Base-by-base conservation (phyloP, 768 basidiomycete species). In the Hygrocybe punicea region DNA sequence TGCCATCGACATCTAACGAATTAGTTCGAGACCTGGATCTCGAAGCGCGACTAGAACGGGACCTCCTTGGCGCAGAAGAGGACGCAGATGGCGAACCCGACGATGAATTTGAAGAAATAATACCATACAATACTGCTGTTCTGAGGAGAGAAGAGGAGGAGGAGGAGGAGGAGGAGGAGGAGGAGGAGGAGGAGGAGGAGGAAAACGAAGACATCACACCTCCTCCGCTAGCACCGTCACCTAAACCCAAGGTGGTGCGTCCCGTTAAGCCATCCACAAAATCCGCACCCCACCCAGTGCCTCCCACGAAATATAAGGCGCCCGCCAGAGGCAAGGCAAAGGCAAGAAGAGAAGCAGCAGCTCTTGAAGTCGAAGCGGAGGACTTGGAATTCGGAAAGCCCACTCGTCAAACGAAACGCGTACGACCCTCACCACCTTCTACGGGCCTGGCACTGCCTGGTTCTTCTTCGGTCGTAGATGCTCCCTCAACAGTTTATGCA, bases 331-430 rank as follows among this genome's bases (percentile, higher is more conserved):
- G 35, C 19, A 68, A 65, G 51, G 40, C 51, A 25, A 64, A 62
- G 37, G 42, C 44, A 21, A 64, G 60, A 34, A 63, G 65, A n/a
- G 66, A 65, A 19, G 39, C 50, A 33, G 6, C 56, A 53, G 25
- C 47, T 62, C 36, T 63, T 9, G 68, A 76, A 56, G 70, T 65
- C n/a, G 76, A 78, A 13, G 82, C 76, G 59, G 81, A 82, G 54
- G 74, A 74, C 25, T 72, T 83, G 6, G 72, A 74, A 56, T 79
- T 85, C 58, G 81, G 81, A 6, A 68, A 72, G 23, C 78, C 81
- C 17, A 73, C 78, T 23, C 71, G 68, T 29, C 65, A 64, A 50
- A 45, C 70, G 5, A 79, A 80, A 65, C 72, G 73, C 11, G 56
- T 66, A 13, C 63, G 68, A 24, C 59, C 60, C 19, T 64, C 70